Percentiles rank a stretch among this genome's conserved stretches.
phyloP scores from a whole-genome alignment of 352 stramenopile species.

The Phytophthora hybrid region DNA sequence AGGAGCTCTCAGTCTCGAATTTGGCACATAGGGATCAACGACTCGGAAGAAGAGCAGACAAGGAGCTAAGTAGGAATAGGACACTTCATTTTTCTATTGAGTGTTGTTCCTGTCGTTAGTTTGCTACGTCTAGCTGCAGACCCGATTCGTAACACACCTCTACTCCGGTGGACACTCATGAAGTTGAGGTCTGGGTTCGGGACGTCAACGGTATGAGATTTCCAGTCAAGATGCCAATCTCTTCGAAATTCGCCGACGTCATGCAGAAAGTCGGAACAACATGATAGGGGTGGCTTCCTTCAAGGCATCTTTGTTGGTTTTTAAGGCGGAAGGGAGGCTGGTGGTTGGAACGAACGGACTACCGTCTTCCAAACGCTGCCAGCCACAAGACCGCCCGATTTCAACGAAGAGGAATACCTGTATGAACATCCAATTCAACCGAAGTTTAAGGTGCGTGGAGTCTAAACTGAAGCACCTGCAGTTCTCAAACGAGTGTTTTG shows the following conservation, averaged over 20 bases:
- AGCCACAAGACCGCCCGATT: not conserved
- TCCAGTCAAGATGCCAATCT: no score
- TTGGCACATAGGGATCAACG: no score
- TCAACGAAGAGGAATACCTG: not conserved
- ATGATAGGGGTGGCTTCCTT: not conserved
- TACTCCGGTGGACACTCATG: no score
- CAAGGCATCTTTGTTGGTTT: slow-evolving; percentile 4
- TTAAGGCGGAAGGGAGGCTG: not conserved
- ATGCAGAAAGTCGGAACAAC: not conserved
- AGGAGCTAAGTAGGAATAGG: no score
- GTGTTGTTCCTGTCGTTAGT: no score
- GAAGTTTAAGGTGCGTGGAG: slow-evolving; percentile 14
- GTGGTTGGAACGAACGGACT: not conserved
- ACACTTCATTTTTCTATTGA: no score
- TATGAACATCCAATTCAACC: slow-evolving; percentile 6
- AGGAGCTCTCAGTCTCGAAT: no score
- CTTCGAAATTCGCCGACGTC: not conserved
- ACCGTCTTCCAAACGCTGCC: not conserved
- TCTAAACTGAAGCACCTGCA: not conserved
- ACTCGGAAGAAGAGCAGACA: no score
- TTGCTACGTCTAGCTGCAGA: no score
- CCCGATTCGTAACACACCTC: no score
- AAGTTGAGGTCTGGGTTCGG: no score
- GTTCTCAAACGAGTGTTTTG: slow-evolving; percentile 3
- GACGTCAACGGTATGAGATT: no score